These are phyloP conservation scores for Salix brachista DNA, from an alignment of 345 rosid genomes.

Conservation along the genomic window DNA sequence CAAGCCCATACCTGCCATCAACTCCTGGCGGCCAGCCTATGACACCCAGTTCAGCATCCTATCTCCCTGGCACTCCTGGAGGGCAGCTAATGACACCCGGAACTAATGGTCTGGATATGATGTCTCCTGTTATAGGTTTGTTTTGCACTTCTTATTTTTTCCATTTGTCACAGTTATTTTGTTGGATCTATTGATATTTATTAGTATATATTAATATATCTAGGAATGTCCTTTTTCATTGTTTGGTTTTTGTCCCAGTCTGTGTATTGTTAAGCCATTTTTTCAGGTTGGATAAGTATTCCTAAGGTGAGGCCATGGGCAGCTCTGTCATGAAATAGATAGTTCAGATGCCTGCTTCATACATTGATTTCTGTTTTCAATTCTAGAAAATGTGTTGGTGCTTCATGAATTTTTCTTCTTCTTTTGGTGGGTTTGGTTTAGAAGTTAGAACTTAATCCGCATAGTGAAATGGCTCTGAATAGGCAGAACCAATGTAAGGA, in stretches of 20 bases:
- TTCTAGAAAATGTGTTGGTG: background rate
- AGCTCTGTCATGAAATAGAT: background rate
- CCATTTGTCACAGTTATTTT: background rate
- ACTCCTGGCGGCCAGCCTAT: conserved; percentile 88
- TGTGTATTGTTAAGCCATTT: background rate
- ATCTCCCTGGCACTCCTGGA: conserved; percentile 94
- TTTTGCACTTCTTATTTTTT: background rate
- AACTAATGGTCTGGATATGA: conserved; percentile 71
- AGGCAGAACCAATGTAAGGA: background rate
- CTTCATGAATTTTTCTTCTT: background rate
- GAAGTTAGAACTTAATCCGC: background rate
- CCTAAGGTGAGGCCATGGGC: too few relatives aligned
- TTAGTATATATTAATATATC: background rate
- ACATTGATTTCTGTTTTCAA: background rate
- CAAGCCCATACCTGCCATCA: conserved; percentile 90
- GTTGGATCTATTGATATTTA: background rate
- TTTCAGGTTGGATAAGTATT: background rate
- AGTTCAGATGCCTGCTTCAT: background rate
- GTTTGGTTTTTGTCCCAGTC: background rate
- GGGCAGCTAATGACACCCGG: conserved; percentile 99
- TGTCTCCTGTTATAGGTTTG: conserved; percentile 88
- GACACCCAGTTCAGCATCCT: conserved; percentile 79
- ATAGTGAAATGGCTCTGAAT: background rate
- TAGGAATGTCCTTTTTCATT: background rate
- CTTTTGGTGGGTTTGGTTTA: background rate